phyloP scores from a whole-genome alignment of 257 asterid species.

The Lycium barbarum region DNA sequence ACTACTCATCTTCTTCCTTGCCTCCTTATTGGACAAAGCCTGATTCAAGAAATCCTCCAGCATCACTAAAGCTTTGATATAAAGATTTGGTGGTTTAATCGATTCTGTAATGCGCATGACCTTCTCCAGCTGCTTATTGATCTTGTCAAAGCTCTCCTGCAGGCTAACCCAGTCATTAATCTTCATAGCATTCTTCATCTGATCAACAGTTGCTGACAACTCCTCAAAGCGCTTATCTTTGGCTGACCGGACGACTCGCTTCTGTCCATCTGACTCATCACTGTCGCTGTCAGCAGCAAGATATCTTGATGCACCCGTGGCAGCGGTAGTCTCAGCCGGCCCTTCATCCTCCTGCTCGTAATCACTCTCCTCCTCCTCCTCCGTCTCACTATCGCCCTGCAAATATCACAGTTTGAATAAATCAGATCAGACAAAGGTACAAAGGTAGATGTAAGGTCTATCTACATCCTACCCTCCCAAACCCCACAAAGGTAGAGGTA shows the following conservation, averaged over 20 bases:
- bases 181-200: conserved; percentile 95
- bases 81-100: conserved; percentile 70
- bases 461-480: no score
- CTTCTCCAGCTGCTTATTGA: conserved; percentile 91
- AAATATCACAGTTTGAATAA: conserved; percentile 1
- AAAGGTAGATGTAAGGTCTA: no score
- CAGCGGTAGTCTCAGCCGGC: conserved; percentile 41
- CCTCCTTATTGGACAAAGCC: conserved; percentile 89
- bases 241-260: conserved; percentile 77
- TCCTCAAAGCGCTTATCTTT: conserved; percentile 92
- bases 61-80: conserved; percentile 91
- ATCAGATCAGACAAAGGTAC: not conserved
- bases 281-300: conserved; percentile 55
- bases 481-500: no score
- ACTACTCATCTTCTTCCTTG: conserved; percentile 96
- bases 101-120: conserved; percentile 85
- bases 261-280: conserved; percentile 68
- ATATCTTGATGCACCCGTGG: conserved; percentile 51
- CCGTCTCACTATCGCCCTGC: conserved; percentile 77
- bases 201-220: conserved; percentile 81
- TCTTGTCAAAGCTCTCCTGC: conserved; percentile 95
- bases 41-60: conserved; percentile 82
- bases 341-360: conserved; percentile 52
- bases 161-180: conserved; percentile 94
- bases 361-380: conserved; percentile 62